A percentile compares a stretch with the other conserved stretches of the same genome.
phyloP scores from a whole-genome alignment of 768 basidiomycete genomes.

The Russula olivacea region DNA sequence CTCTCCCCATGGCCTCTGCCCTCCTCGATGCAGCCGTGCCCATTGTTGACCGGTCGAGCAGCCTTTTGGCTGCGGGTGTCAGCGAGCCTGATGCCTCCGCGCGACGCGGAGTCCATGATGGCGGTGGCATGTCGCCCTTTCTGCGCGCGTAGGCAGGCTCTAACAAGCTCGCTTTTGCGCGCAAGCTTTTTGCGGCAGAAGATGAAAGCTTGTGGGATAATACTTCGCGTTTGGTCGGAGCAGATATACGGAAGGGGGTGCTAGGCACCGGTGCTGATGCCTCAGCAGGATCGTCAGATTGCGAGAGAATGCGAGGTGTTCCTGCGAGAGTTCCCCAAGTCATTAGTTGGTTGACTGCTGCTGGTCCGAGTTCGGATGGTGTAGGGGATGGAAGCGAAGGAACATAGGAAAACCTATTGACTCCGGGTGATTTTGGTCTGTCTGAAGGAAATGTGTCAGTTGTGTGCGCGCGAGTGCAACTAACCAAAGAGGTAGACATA shows the following conservation, averaged over 20 bases:
- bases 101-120: slow-evolving; percentile 70
- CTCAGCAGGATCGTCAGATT: slow-evolving; percentile 49
- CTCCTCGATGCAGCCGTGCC: slow-evolving; percentile 56
- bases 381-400: slow-evolving; percentile 85
- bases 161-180: slow-evolving; percentile 65
- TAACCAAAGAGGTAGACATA: slow-evolving; percentile 30
- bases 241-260: slow-evolving; percentile 74
- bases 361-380: slow-evolving; percentile 71
- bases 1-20: slow-evolving; percentile 59
- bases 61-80: slow-evolving; percentile 77
- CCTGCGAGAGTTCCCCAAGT: slow-evolving; percentile 94
- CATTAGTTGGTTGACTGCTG: slow-evolving; percentile 87
- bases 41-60: slow-evolving; percentile 69
- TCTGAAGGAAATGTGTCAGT: slow-evolving; percentile 39
- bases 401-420: slow-evolving; percentile 65
- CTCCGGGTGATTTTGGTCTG: slow-evolving; percentile 51
- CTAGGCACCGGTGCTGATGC: slow-evolving; percentile 37
- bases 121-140: slow-evolving; percentile 70
- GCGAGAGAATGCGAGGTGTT: slow-evolving; percentile 82
- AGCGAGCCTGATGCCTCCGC: slow-evolving; percentile 66
- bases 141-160: slow-evolving; percentile 36
- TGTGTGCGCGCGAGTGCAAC: neutral
- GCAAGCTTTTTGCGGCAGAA: slow-evolving; percentile 74
- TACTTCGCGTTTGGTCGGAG: slow-evolving; percentile 71
- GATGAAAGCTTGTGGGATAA: slow-evolving; percentile 78